Base-by-base conservation (phyloP, 1,284 basidiomycete genomes). In the Exsudoporus floridanus region DNA sequence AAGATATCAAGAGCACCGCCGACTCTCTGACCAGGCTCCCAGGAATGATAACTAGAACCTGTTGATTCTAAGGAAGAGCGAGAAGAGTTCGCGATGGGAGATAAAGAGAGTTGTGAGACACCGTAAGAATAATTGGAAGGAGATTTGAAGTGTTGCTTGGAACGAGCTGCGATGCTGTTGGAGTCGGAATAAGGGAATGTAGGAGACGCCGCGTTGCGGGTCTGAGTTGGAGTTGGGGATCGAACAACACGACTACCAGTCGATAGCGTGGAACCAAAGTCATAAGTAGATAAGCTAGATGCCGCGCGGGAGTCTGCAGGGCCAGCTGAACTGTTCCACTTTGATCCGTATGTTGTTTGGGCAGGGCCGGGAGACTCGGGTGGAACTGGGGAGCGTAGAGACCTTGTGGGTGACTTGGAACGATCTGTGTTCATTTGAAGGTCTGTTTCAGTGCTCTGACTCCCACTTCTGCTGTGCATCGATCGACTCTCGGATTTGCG, bases 21-120 rank as follows among this genome's bases (percentile, higher is more conserved):
- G 55, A 78, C 78, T 58, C 74, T 75, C 55, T 83, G 70, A 52
- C 70, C 80, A 28, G 74, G 82, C 49, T 89, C 86, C 79, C 79
- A 84, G 4, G 89, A 89, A 65, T 91, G 89, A 67, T 88, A 92
- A 67, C 89, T 91, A 3, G 90, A 92, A 12, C 89, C 88, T 31
- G 76, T 78, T 13, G 88, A 90, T 54, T 84, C 86, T 23, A 92
- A 70, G 7, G 90, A 92, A 10, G 87, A 87, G 27, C 83, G 79
- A 28, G 90, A 91, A 12, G 86, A 87, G 58, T 84, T 90, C 21
- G 77, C 79, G 25, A 86, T 71, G 4, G 86, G 83, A 35, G 83
- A 83, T 50, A 90, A 79, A 16, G 84, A 73, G 42, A 86, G 77
- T 51, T 83, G 77, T 18, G 79, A 77, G 14, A 77, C 67, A 33